Conservation (phyloP, 208 protist genomes). For the Angomonas deanei region DNA sequence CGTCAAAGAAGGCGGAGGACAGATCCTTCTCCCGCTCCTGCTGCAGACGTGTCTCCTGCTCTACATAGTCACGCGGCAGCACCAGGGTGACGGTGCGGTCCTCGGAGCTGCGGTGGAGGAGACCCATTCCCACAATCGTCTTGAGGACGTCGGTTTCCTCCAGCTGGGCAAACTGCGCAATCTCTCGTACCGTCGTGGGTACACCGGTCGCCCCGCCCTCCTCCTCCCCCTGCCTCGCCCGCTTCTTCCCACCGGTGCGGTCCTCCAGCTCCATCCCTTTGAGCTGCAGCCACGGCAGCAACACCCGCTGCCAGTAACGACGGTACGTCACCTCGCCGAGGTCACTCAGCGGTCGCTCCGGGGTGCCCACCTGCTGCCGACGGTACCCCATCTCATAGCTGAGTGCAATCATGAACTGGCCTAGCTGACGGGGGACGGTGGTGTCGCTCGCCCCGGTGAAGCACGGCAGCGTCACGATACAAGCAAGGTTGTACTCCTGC, state of each 20-base stretch:
- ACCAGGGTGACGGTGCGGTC: constrained; percentile 51
- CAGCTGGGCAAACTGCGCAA: constrained; percentile 52
- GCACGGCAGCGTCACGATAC: constrained; percentile 98
- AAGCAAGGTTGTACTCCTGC: constrained; percentile 97
- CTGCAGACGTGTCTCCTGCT: constrained; percentile 22
- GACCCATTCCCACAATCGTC: constrained; percentile 63
- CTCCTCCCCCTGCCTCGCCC: not conserved
- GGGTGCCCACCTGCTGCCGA: constrained; percentile 93
- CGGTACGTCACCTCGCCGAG: constrained; percentile 92
- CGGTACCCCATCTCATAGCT: constrained; percentile 97
- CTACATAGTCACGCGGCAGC: constrained; percentile 53
- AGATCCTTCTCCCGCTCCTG: constrained; percentile 17
- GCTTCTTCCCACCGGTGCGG: not conserved
- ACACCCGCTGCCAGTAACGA: constrained; percentile 80
- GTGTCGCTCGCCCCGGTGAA: constrained; percentile 28
- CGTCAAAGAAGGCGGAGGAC: constrained; percentile 31
- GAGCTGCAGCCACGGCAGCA: constrained; percentile 64
- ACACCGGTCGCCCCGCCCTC: not conserved
- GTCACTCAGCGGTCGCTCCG: constrained; percentile 98
- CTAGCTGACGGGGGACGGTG: constrained; percentile 60
- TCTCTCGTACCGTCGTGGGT: constrained; percentile 33
- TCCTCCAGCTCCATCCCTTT: constrained; percentile 11
- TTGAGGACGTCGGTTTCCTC: constrained; percentile 77
- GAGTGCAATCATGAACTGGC: constrained; percentile 97
- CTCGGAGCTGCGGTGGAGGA: constrained; percentile 73